Evolutionary conservation across 495 filamentous ascomycete species (phyloP), one percentile per base, ranked within the genome.

Genomic region (Penicillium fimorum): DNA sequence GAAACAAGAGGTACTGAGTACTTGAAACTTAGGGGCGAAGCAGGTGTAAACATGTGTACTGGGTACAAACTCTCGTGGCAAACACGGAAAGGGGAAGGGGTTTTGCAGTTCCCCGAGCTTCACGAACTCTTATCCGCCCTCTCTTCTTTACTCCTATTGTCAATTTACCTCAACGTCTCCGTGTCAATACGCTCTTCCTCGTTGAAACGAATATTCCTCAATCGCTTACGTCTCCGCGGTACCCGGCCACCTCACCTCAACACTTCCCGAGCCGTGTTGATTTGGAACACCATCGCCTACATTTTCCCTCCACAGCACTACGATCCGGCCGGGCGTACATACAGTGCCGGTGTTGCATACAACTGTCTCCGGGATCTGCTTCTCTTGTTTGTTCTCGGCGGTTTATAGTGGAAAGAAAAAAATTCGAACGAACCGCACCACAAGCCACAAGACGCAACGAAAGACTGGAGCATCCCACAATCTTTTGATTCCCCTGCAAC

Each of bases 1-100:
- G 13, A 38, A 29, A 41, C 20, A 20, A 5, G 3, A 54, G 30
- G 52, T 54, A 54, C n/a, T 10, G 5, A 12, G 42, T 47, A 54
- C 52, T 5, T 47, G 15, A 15, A 1, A 12, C 0, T 38, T 1
- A n/a, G 15, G 13, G 11, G 30, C 4, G 13, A 1, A 47, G 52
- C 10, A 15, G 43, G 32, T 22, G 22, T 1, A 30, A 17, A 9
- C 1, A 1, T 15, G 5, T 11, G 52, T 54, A 54, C 32, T 25
- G 0, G 42, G 32, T 54, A 54, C 52, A 54, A 47, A 7, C 5
- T 24, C 9, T 12, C 9, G 11, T 8, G 18, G 22, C 20, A 27
- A 44, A 35, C 3, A 54, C 41, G 50, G 41, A 53, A 46, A 54
- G 51, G 51, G 42, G 42, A 54, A 46, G 20, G 20, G 51, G 5